A percentile compares a stretch with the other conserved stretches of the same genome.
Conservation (phyloP, 1,284 basidiomycete genomes). For the Trichosporon faecale region DNA sequence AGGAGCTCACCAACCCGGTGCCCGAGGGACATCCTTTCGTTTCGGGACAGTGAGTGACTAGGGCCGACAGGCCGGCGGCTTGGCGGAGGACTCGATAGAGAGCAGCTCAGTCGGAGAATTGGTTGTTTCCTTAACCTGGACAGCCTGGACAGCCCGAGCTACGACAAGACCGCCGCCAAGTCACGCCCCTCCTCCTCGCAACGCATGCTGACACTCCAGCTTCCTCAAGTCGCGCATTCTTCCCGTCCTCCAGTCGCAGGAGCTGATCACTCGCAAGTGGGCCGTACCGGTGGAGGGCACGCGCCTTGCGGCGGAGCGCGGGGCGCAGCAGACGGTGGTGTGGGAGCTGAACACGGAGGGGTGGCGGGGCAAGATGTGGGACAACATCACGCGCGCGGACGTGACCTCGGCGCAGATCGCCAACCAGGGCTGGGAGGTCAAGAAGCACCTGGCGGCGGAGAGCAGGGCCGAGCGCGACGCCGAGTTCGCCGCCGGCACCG, state of each 20-base stretch:
- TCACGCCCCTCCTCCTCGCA: too few relatives aligned
- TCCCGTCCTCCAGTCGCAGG: constrained; percentile 37
- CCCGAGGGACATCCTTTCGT: constrained; percentile 44
- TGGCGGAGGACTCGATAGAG: too few relatives aligned
- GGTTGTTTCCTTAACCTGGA: too few relatives aligned
- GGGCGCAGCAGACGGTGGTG: constrained; percentile 14
- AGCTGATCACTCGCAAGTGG: constrained; percentile 33
- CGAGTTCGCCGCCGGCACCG: background rate
- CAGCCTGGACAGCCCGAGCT: too few relatives aligned
- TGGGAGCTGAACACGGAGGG: constrained; percentile 13
- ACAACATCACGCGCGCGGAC: background rate
- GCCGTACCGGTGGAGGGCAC: background rate
- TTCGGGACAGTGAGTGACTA: constrained; percentile 42
- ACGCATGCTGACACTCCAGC: constrained; percentile 30
- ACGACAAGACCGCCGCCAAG: too few relatives aligned
- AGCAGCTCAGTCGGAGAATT: too few relatives aligned
- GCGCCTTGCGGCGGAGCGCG: constrained; percentile 3
- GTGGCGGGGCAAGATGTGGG: constrained; percentile 6
- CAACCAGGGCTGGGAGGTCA: constrained; percentile 4
- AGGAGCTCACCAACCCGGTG: constrained; percentile 14
- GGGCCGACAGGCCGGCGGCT: too few relatives aligned
- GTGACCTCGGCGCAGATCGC: constrained; percentile 15
- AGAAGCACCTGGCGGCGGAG: constrained; percentile 3
- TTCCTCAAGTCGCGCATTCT: constrained; percentile 46
- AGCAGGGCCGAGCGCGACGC: constrained; percentile 10